These are phyloP conservation scores for Mediolabrus comicus DNA, from an alignment of 108 stramenopile genomes.

Conservation along the genomic window DNA sequence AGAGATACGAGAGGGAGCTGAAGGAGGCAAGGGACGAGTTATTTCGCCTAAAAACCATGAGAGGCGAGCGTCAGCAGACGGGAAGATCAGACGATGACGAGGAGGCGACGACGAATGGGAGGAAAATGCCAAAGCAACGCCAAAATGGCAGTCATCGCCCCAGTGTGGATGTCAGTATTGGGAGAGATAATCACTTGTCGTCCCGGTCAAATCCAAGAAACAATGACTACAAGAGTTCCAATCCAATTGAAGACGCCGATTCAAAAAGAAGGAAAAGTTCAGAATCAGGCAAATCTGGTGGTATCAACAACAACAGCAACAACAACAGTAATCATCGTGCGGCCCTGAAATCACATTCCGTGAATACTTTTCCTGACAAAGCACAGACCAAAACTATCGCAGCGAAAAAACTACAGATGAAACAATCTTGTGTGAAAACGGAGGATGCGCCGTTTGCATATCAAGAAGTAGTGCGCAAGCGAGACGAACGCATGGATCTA, in stretches of 20 bases:
- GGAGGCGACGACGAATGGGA: neutral
- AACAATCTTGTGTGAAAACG: conserved; percentile 1
- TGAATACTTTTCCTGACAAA: neutral
- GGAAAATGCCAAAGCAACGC: neutral
- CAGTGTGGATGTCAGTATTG: conserved; percentile 1
- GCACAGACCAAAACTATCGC: neutral
- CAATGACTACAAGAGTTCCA: neutral
- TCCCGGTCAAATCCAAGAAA: conserved; percentile 3
- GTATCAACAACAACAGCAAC: no score
- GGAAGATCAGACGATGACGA: neutral
- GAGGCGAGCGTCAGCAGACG: neutral
- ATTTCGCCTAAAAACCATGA: neutral
- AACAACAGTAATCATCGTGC: neutral
- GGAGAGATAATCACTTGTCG: neutral
- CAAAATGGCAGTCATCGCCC: neutral
- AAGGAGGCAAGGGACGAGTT: conserved; percentile 3
- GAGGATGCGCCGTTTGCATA: conserved; percentile 25
- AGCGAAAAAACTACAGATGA: conserved; percentile 10
- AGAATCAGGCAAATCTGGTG: neutral
- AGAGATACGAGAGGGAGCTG: conserved; percentile 7
- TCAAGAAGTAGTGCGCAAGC: conserved; percentile 51
- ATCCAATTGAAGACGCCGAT: conserved; percentile 1
- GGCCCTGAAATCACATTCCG: neutral
- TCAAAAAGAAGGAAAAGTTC: neutral
- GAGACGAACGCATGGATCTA: conserved; percentile 26